A percentile compares a stretch with the other conserved stretches of the same genome.
Conservation (phyloP, 202 grass and related monocot species). For the Cymbopogon flexuosus region DNA sequence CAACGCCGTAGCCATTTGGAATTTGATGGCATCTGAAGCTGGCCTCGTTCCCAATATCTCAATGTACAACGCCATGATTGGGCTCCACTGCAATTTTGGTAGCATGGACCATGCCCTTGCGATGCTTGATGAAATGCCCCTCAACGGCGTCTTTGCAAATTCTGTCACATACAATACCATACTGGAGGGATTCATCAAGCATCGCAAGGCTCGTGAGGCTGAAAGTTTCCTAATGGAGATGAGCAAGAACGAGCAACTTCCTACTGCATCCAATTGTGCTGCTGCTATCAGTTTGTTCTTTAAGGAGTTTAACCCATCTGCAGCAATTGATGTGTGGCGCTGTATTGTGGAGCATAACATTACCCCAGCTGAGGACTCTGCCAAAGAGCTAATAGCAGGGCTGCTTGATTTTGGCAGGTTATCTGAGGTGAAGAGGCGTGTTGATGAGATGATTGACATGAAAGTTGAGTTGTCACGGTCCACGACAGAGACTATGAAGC, state of each 20-base stretch:
- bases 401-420: slow-evolving; percentile 52
- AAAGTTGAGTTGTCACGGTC: slow-evolving; percentile 45
- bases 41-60: slow-evolving; percentile 43
- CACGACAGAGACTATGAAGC: slow-evolving; percentile 64
- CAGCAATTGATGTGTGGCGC: slow-evolving; percentile 56
- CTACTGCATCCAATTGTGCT: slow-evolving; percentile 50
- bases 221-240: slow-evolving; percentile 67
- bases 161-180: slow-evolving; percentile 60
- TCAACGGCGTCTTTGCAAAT: slow-evolving; percentile 64
- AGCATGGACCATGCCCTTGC: slow-evolving; percentile 38
- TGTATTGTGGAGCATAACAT: slow-evolving; percentile 48
- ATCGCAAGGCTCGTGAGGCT: slow-evolving; percentile 48
- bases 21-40: slow-evolving; percentile 58
- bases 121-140: slow-evolving; percentile 79
- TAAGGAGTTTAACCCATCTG: slow-evolving; percentile 58
- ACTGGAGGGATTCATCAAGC: slow-evolving; percentile 59
- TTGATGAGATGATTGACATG: slow-evolving; percentile 56
- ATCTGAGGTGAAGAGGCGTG: slow-evolving; percentile 41
- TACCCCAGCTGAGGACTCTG: slow-evolving; percentile 50
- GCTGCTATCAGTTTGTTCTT: slow-evolving; percentile 63
- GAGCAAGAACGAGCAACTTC: slow-evolving; percentile 78
- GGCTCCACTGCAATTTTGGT: slow-evolving; percentile 42
- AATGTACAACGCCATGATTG: slow-evolving; percentile 64
- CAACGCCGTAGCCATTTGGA: slow-evolving; percentile 45
- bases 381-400: slow-evolving; percentile 56